Conservation (phyloP, 371 early-diverging fungal genomes). For the Mortierella sp. region DNA sequence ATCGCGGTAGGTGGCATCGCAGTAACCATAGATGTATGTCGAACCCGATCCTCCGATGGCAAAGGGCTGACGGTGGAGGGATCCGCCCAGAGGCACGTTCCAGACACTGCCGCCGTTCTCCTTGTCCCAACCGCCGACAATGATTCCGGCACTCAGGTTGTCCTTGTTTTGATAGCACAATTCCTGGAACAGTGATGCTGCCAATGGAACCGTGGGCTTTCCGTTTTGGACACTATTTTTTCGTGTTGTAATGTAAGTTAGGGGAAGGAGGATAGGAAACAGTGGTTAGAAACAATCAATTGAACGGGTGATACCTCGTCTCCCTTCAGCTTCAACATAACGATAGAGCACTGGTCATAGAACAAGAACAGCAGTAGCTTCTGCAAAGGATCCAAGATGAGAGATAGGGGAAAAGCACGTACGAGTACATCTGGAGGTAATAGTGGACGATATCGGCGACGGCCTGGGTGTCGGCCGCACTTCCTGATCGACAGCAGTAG, state of each 20-base stretch:
- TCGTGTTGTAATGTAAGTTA: neutral
- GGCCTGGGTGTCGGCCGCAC: slow-evolving; percentile 99
- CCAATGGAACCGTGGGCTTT: slow-evolving; percentile 91
- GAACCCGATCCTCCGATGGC: slow-evolving; percentile 99
- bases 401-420: slow-evolving; percentile 55
- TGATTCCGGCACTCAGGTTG: slow-evolving; percentile 95
- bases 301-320: too few relatives aligned
- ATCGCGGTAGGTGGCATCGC: slow-evolving; percentile 90
- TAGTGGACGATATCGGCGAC: slow-evolving; percentile 97
- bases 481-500: slow-evolving; percentile 98
- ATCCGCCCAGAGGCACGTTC: slow-evolving; percentile 96
- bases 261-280: neutral
- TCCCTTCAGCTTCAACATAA: too few relatives aligned
- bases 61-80: slow-evolving; percentile 93
- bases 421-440: slow-evolving; percentile 93
- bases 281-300: neutral
- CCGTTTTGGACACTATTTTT: slow-evolving; percentile 85
- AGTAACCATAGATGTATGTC: slow-evolving; percentile 98
- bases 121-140: slow-evolving; percentile 99
- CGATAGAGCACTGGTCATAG: too few relatives aligned
- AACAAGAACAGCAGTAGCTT: too few relatives aligned
- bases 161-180: slow-evolving; percentile 97
- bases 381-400: too few relatives aligned
- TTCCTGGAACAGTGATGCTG: slow-evolving; percentile 95
- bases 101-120: slow-evolving; percentile 94